A percentile compares a stretch with the other conserved stretches of the same genome.
phyloP scores from a whole-genome alignment of 208 protist species.

The Trypanosoma conorhini region DNA sequence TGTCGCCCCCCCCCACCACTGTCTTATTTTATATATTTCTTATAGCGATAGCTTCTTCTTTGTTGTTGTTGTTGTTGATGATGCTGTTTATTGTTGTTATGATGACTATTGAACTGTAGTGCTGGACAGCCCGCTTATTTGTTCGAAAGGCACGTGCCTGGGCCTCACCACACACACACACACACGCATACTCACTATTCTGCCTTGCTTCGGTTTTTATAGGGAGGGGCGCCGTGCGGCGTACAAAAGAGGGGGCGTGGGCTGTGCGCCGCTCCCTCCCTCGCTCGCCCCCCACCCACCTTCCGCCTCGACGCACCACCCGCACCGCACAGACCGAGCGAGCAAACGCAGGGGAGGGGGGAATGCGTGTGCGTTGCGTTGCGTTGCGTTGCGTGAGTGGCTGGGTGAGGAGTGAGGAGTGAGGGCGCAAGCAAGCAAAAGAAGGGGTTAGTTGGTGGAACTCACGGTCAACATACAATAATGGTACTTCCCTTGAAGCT shows the following conservation, averaged over 20 bases:
- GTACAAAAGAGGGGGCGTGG: constrained; percentile 10
- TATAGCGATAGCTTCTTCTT: not conserved
- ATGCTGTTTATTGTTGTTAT: constrained; percentile 14
- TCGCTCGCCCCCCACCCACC: not conserved
- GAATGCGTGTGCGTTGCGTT: not conserved
- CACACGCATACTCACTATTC: constrained; percentile 23
- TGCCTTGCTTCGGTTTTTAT: constrained; percentile 21
- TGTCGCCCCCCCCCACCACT: not conserved
- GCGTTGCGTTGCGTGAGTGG: too few relatives aligned
- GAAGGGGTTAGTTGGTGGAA: constrained; percentile 9
- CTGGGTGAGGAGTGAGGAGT: not conserved
- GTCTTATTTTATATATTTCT: not conserved
- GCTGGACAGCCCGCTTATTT: not conserved
- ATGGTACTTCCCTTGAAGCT: constrained; percentile 85
- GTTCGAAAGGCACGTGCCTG: not conserved
- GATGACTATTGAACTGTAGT: constrained; percentile 32
- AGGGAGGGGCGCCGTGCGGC: constrained; percentile 18
- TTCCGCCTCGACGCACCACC: not conserved
- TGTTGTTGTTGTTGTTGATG: not conserved
- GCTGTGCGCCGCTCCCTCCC: not conserved
- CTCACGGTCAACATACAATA: constrained; percentile 81
- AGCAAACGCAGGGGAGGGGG: constrained; percentile 4
- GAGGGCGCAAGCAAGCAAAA: constrained; percentile 9
- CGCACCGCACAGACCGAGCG: not conserved
- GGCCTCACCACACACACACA: constrained; percentile 10